Conservation (phyloP, 2,329 filamentous ascomycete genomes). For the Trichoderma atroviride region DNA sequence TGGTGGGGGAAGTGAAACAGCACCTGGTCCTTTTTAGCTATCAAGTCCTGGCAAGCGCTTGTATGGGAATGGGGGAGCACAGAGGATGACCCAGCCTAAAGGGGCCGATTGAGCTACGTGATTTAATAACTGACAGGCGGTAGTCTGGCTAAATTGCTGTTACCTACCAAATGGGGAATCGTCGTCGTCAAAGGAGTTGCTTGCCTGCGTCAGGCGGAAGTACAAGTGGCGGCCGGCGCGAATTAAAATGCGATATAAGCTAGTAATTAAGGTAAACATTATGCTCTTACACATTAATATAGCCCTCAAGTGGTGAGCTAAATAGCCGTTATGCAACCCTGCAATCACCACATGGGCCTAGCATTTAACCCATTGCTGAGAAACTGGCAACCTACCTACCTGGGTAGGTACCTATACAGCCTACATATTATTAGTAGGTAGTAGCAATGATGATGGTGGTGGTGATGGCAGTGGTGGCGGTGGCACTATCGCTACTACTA, state of each 20-base stretch:
- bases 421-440: not conserved
- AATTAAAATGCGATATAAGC: constrained; percentile 9
- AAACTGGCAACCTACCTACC: not conserved
- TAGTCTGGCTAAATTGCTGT: not conserved
- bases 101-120: not conserved
- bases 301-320: not conserved
- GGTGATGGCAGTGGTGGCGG: too few species aligned
- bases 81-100: not conserved
- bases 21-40: not conserved
- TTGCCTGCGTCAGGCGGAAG: not conserved
- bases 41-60: not conserved
- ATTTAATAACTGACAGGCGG: constrained; percentile 9
- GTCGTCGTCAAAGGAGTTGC: not conserved
- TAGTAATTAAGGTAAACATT: constrained; percentile 22
- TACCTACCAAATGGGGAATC: constrained; percentile 21
- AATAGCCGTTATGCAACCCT: not conserved
- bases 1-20: constrained; percentile 11
- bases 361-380: not conserved
- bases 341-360: not conserved
- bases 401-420: not conserved
- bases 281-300: not conserved
- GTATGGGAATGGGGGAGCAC: not conserved
- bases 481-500: too few species aligned
- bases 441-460: too few species aligned
- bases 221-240: not conserved